phyloP scores from a whole-genome alignment of 2,329 filamentous ascomycete genomes.

The Colletotrichum aenigma region DNA sequence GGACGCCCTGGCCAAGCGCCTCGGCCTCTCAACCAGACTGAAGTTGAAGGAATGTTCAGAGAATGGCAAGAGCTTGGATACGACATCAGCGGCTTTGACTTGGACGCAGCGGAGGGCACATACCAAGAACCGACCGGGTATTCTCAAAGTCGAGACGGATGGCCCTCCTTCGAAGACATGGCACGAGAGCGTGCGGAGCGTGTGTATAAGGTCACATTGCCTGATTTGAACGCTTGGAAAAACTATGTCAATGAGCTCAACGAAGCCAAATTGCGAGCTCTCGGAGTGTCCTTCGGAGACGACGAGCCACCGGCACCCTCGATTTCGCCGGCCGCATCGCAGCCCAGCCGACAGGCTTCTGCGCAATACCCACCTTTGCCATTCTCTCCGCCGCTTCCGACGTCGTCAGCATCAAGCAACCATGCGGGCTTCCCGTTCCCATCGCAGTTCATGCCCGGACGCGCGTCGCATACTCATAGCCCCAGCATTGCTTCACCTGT shows the following conservation, averaged over 20 bases:
- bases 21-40: conserved; percentile 57
- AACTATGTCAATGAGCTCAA: conserved; percentile 81
- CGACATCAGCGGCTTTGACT: conserved; percentile 69
- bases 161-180: conserved; percentile 68
- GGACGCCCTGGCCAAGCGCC: conserved; percentile 60
- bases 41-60: conserved; percentile 65
- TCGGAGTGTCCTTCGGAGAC: conserved; percentile 83
- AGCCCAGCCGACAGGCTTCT: conserved; percentile 71
- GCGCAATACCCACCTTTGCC: conserved; percentile 77
- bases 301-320: conserved; percentile 70
- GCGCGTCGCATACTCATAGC: conserved; percentile 63
- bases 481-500: conserved; percentile 76
- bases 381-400: conserved; percentile 83
- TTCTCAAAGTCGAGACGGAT: conserved; percentile 70
- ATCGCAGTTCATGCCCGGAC: conserved; percentile 62
- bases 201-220: conserved; percentile 68
- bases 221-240: conserved; percentile 73
- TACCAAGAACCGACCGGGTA: conserved; percentile 38
- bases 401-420: conserved; percentile 78
- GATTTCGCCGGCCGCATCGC: conserved; percentile 68
- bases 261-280: conserved; percentile 89
- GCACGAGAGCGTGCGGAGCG: conserved; percentile 56
- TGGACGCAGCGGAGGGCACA: conserved; percentile 40
- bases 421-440: conserved; percentile 64
- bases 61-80: conserved; percentile 75